Evolutionary conservation across 306 rosid genomes (phyloP).

Genomic region (Betula pendula): DNA sequence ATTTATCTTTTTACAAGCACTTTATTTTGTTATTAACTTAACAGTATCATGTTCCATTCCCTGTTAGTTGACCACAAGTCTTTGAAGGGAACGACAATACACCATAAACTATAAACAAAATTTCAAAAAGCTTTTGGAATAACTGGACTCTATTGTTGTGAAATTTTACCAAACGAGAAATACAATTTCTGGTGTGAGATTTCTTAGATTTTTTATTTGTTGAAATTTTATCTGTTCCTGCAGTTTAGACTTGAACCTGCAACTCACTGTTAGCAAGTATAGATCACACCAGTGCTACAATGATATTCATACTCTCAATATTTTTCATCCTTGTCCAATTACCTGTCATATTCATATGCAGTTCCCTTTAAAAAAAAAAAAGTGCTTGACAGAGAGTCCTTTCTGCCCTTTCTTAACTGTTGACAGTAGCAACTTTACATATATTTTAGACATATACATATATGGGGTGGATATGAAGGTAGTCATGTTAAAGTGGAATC

Average conservation of each 20-base stretch:
- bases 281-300: background rate
- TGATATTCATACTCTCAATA: no score
- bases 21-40: background rate
- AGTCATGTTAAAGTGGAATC: slow-evolving; percentile 4
- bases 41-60: background rate
- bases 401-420: background rate
- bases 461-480: background rate
- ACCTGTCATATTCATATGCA: background rate
- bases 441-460: background rate
- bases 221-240: background rate
- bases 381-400: background rate
- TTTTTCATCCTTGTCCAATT: background rate
- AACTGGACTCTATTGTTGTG: background rate
- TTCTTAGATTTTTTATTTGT: background rate
- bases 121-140: background rate
- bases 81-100: background rate
- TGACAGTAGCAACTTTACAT: background rate
- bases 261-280: background rate
- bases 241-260: slow-evolving; percentile 3
- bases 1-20: background rate
- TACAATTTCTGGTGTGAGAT: background rate
- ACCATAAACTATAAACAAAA: background rate
- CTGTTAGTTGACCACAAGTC: background rate
- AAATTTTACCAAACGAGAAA: background rate
- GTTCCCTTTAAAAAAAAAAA: background rate